Base-by-base conservation (phyloP, 2,329 filamentous ascomycete genomes). In the Endoconidiophora polonica region DNA sequence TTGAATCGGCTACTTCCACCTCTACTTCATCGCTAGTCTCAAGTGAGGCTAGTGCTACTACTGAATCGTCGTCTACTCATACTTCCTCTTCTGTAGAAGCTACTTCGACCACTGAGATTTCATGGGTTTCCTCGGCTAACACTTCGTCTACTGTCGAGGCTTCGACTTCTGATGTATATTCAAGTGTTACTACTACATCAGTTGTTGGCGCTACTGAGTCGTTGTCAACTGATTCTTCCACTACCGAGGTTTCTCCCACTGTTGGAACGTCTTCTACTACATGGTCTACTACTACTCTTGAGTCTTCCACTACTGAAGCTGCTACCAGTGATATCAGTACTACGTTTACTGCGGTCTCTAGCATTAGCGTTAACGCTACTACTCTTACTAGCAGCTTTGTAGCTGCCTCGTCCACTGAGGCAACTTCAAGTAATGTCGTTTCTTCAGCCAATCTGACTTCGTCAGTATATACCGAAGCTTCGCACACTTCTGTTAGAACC, bases 11-110 rank as follows among this genome's bases (percentile, higher is more conserved):
- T 2, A 38, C 43, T 16, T 45, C 41, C 26, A 45, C 41, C 14
- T 24, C 29, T 4, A 36, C 47, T 14, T 33, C 26, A 10, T 49
- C 40, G n/a, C 37, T 40, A 14, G 29, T 20, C 16, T 18, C 16
- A 12, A 36, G 42, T 26, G 51, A 45, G 5, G 46, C 52, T 12
- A 46, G 48, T 22, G 26, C 49, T 5, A 56, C 55, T 12, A n/a
- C 46, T 6, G 46, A n/a, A 5, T 20, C n/a, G 2, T 14, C 16
- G 23, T 29, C 46, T 4, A 33, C 26, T 22, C 22, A 24, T 9
- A 48, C 45, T 24, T 40, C 22, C 20, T 39, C 20, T 18, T 18
- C 16, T 18, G 1, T 18, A 18, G 16, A 18, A 18, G n/a, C n/a
- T 26, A 24, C 44, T 23, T 7, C 22, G 10, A 24, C 42, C 1